A percentile compares a stretch with the other conserved stretches of the same genome.
Evolutionary conservation across 208 protist species (phyloP).

Genomic region (Crithidia fasciculata): DNA sequence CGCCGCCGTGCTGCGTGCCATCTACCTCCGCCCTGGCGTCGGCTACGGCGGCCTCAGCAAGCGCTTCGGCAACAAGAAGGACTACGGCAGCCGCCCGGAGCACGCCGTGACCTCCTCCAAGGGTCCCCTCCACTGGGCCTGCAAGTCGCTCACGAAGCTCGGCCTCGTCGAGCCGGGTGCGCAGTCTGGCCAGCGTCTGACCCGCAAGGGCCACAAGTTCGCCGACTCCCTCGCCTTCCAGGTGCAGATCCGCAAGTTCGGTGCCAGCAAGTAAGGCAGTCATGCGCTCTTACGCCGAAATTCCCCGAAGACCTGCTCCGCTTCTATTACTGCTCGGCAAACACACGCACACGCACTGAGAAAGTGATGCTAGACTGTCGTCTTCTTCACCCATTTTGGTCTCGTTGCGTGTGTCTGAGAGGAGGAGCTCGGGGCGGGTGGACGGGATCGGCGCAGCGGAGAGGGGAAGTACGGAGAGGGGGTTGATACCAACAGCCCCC

Average conservation of each 20-base stretch:
- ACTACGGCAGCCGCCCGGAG: constrained; percentile 87
- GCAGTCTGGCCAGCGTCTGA: constrained; percentile 91
- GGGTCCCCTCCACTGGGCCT: constrained; percentile 93
- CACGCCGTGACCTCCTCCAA: constrained; percentile 87
- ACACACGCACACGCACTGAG: too few relatives aligned
- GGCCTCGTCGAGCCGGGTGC: constrained; percentile 90
- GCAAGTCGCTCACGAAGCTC: constrained; percentile 95
- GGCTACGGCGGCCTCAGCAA: constrained; percentile 95
- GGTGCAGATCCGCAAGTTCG: constrained; percentile 78
- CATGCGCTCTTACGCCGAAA: too few relatives aligned
- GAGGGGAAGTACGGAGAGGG: too few relatives aligned
- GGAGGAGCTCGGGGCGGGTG: too few relatives aligned
- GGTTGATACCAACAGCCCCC: background rate
- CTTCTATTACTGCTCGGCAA: too few relatives aligned
- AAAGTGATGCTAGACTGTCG: too few relatives aligned
- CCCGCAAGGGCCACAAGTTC: constrained; percentile 93
- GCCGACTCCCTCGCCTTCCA: constrained; percentile 95
- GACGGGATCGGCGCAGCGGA: too few relatives aligned
- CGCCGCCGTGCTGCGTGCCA: constrained; percentile 96
- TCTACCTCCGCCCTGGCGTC: constrained; percentile 95
- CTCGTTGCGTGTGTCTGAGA: too few relatives aligned
- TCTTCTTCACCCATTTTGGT: too few relatives aligned
- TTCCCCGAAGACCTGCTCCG: too few relatives aligned
- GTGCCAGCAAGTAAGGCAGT: constrained; percentile 10
- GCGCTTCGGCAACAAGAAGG: constrained; percentile 94